phyloP scores from a whole-genome alignment of 2,329 filamentous ascomycete species.

The Exophiala calicioides region DNA sequence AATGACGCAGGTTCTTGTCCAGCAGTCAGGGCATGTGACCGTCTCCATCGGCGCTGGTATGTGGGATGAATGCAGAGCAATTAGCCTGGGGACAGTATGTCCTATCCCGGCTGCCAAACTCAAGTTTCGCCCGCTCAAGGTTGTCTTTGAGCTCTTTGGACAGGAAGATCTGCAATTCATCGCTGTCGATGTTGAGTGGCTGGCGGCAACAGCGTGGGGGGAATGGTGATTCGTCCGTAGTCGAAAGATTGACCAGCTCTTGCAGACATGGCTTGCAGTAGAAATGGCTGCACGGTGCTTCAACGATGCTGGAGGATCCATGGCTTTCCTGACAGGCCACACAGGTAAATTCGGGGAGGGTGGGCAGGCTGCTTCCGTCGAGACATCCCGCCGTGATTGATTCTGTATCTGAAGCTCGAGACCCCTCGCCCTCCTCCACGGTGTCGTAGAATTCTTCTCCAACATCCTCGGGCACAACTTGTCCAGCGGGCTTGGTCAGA shows the following conservation, averaged over 20 bases:
- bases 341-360: slow-evolving; percentile 25
- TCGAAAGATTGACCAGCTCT: slow-evolving; percentile 46
- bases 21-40: slow-evolving; percentile 49
- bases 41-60: slow-evolving; percentile 34
- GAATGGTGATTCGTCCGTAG: slow-evolving; percentile 55
- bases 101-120: slow-evolving; percentile 50
- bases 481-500: slow-evolving; percentile 10
- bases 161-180: slow-evolving; percentile 41
- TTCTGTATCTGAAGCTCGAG: neutral
- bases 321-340: slow-evolving; percentile 35
- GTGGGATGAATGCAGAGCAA: slow-evolving; percentile 53
- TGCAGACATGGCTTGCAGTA: slow-evolving; percentile 56
- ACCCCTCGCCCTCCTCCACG: too few relatives aligned
- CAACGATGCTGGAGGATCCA: slow-evolving; percentile 33
- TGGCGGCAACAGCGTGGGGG: slow-evolving; percentile 57
- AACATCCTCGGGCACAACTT: slow-evolving; percentile 12
- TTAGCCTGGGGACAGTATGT: slow-evolving; percentile 52
- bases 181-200: slow-evolving; percentile 46
- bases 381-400: neutral
- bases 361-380: too few relatives aligned
- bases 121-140: slow-evolving; percentile 51
- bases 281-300: slow-evolving; percentile 42
- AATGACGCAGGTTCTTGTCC: slow-evolving; percentile 47
- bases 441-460: slow-evolving; percentile 3
- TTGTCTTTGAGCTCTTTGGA: slow-evolving; percentile 35